Evolutionary conservation across 1,139 yeast species (phyloP), one percentile per base, ranked within the genome.

Genomic region (Blastobotrys arbuscula): DNA sequence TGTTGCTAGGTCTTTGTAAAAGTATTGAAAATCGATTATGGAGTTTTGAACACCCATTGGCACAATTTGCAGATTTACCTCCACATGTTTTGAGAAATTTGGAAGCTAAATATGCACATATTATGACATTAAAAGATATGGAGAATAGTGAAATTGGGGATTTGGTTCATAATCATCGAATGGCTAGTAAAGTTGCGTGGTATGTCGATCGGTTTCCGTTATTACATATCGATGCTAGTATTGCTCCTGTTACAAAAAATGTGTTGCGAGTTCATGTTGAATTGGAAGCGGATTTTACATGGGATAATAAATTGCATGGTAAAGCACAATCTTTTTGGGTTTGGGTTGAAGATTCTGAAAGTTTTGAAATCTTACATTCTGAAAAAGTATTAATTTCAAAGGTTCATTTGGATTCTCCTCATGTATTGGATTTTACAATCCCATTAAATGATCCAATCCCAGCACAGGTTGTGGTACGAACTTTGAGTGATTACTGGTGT

Each of bases 291-390:
- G 94, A 86, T 58, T 89, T 89, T 63, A 68, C 72, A 2, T 92
- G 97, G 97, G 96, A 87, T 65, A 79, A 74, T 41, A 77, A 76
- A 48, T 71, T 78, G 50, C 98, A 94, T 64, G 96, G 96, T 0
- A 79, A 76, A 54, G 84, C 87, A 2, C 95, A 89, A 63, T 89
- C 89, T 59, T 94, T 90, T 61, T 94, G 98, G 98, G 75, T 94
- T 3, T 76, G 92, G 58, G 95, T 90, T 12, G 94, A 84, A 55
- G 85, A 94, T 21, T 83, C 84, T 48, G 81, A 82, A 44, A 60
- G 59, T 28, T 77, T 84, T 1, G 78, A 78, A 53, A 78, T 94
- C 39, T 67, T 90, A 18, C 97, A 94, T 62, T 84, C 82, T 50
- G 96, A 92, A 56, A 86, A 82, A 62, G 77, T 90, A 52, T 77